Evolutionary conservation across 108 stramenopile genomes (phyloP), one percentile per base, ranked within the genome.

Genomic region (Bacterosira constricta): DNA sequence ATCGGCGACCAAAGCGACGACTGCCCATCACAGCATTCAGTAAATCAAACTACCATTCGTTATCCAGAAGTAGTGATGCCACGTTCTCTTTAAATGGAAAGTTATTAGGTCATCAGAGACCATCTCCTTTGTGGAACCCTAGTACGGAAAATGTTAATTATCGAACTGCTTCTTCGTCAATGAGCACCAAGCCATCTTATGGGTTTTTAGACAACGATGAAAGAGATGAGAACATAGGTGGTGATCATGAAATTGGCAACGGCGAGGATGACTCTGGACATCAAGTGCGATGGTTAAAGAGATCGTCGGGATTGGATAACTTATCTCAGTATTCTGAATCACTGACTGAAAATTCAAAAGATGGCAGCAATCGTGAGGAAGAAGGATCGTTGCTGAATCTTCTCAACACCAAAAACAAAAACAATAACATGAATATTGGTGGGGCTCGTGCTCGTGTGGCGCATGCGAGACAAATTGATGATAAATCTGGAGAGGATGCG

Each of bases 151-250:
- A 54, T 54, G 1, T 34, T 1, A 34, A 29, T 25, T 3, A 15
- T 29, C 29, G 53, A 44, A 39, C 59, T 13, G 39, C 1, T 18
- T 0, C 18, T 45, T 27, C 13, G 15, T 45, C 60, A 29, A 63
- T 69, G 52, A 68, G 66, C 29, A 47, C 75, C 39, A 77, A 69
- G 54, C 75, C 75, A 69, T 69, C 41, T 26, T 77, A 63, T 52
- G 65, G 46, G 44, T 47, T 58, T 66, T 49, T 27, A 4, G 54
- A 75, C 32, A 6, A 62, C 8, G 59, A 52, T 34, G n/a, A n/a
- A n/a, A n/a, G n/a, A n/a, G 44, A 77, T 25, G 75, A 68, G 18
- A 17, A 38, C 35, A 20, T 32, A 35, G 44, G 68, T 21, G 75
- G 63, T 31, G 75, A 77, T 37, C 51, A 55, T 23, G 35, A 50